Evolutionary conservation across 2,329 filamentous ascomycete genomes (phyloP).

Genomic region (Fusarium duplospermum): DNA sequence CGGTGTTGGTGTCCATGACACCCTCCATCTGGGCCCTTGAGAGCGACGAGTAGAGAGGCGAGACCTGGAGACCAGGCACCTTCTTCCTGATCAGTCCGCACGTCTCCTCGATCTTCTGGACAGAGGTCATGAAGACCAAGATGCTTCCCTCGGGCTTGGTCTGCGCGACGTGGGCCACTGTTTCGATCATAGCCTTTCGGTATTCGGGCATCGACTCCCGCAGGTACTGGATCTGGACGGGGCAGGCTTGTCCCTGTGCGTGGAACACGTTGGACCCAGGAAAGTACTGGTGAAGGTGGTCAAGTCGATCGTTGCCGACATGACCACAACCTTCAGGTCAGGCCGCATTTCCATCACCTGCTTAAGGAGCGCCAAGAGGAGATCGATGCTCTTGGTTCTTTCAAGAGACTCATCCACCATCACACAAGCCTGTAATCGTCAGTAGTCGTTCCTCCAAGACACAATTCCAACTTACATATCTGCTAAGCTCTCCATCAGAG

Average conservation of each 20-base stretch:
- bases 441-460: background rate
- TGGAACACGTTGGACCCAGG: background rate
- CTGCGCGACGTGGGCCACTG: conserved; percentile 78
- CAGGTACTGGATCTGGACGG: background rate
- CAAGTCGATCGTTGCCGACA: conserved; percentile 24
- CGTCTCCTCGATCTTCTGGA: conserved; percentile 94
- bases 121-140: conserved; percentile 91
- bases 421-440: conserved; percentile 8
- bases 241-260: background rate
- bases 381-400: conserved; percentile 14
- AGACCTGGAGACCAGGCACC: conserved; percentile 74
- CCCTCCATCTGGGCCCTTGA: conserved; percentile 87
- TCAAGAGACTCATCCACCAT: conserved; percentile 29
- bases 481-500: background rate
- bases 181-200: background rate
- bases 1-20: conserved; percentile 85
- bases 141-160: conserved; percentile 92
- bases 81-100: conserved; percentile 82
- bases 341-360: background rate
- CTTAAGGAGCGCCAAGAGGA: conserved; percentile 20
- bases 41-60: conserved; percentile 92
- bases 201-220: background rate
- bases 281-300: conserved; percentile 21
- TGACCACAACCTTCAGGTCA: conserved; percentile 19
- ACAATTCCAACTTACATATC: background rate